A percentile compares a stretch with the other conserved stretches of the same genome.
Conservation (phyloP, 129 eudicot genomes). For the Flaveria bidentis region DNA sequence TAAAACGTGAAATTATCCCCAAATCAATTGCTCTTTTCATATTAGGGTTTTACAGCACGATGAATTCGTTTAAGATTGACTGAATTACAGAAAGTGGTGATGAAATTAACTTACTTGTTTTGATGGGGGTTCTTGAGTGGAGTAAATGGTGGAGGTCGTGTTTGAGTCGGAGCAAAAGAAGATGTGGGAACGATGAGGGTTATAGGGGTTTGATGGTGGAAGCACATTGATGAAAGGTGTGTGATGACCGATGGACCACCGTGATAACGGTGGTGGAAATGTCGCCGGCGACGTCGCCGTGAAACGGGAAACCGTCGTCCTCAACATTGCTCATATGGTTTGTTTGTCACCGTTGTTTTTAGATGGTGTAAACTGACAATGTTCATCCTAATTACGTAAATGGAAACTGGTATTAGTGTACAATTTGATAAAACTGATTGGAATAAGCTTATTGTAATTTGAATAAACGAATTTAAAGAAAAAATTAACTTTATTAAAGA, state of each 20-base stretch:
- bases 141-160: neutral
- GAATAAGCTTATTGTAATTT: no score
- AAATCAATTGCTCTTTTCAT: neutral
- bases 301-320: neutral
- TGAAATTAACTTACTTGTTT: conserved; percentile 51
- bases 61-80: neutral
- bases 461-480: no score
- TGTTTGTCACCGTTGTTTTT: no score
- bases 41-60: conserved; percentile 4
- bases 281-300: neutral
- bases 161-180: neutral
- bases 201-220: neutral
- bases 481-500: no score
- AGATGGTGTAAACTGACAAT: no score
- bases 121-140: conserved; percentile 15
- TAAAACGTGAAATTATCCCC: conserved; percentile 21
- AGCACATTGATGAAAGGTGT: neutral
- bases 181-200: neutral
- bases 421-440: no score
- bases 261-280: neutral
- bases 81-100: neutral
- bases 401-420: no score
- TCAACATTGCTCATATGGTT: neutral
- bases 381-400: no score
- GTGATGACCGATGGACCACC: neutral